Conservation (phyloP, 2,329 filamentous ascomycete genomes). For the Myotisia sp. region DNA sequence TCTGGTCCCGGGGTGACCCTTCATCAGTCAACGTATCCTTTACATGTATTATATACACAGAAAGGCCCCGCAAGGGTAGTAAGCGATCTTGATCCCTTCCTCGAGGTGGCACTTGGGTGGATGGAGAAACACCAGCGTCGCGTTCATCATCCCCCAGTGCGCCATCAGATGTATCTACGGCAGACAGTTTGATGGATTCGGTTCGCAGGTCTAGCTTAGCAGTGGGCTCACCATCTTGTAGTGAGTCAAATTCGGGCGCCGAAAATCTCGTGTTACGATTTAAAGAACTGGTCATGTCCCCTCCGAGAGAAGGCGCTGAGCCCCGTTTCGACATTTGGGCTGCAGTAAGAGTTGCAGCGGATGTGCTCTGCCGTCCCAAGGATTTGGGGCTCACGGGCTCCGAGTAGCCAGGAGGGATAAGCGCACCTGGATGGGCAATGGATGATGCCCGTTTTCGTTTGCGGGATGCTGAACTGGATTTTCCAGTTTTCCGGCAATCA, state of each 20-base stretch:
- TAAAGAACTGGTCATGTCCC: not conserved
- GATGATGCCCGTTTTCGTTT: constrained; percentile 21
- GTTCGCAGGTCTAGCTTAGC: not conserved
- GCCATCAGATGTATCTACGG: not conserved
- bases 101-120: not conserved
- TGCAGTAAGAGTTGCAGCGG: not conserved
- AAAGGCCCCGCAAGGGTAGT: constrained; percentile 53
- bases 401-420: not conserved
- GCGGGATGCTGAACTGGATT: constrained; percentile 24
- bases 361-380: not conserved
- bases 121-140: not conserved
- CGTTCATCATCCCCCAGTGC: not conserved
- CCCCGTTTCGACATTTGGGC: constrained; percentile 3
- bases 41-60: constrained; percentile 80
- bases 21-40: constrained; percentile 74
- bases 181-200: too few species aligned
- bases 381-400: constrained; percentile 8
- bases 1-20: constrained; percentile 47
- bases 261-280: not conserved
- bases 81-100: not conserved
- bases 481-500: constrained; percentile 31
- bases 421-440: constrained; percentile 7
- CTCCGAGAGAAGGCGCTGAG: not conserved
- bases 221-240: not conserved
- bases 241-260: not conserved